A percentile compares a stretch with the other conserved stretches of the same genome.
Evolutionary conservation across 2,329 filamentous ascomycete genomes (phyloP).

Genomic region (Pezicula rhizophila): DNA sequence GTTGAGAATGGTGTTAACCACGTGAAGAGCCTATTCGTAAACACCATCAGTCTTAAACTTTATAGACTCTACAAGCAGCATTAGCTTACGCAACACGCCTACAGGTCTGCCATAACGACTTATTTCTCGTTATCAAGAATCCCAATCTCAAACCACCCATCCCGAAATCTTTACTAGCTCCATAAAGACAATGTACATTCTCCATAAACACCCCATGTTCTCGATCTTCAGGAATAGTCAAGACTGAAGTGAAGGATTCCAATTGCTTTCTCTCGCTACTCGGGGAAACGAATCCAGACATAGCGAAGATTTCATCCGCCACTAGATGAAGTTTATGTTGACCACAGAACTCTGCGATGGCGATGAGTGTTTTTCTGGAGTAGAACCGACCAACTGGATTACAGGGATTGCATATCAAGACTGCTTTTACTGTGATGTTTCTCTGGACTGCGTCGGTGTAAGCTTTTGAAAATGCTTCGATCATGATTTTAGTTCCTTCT

Average conservation of each 20-base stretch:
- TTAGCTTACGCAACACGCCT: constrained; percentile 15
- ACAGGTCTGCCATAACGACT: constrained; percentile 17
- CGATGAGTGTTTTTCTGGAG: constrained; percentile 15
- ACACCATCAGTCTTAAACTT: neutral
- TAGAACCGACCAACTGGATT: constrained; percentile 17
- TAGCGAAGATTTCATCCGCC: constrained; percentile 42
- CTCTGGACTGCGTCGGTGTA: constrained; percentile 22
- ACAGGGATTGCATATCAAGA: constrained; percentile 31
- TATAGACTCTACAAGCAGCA: neutral
- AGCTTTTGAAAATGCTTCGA: constrained; percentile 30
- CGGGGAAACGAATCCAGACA: constrained; percentile 30
- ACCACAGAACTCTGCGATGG: constrained; percentile 32
- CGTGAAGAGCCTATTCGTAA: neutral
- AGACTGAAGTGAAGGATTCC: constrained; percentile 38
- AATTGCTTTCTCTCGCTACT: constrained; percentile 17
- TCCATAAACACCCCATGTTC: constrained; percentile 36
- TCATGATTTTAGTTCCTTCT: neutral
- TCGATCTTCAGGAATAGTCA: constrained; percentile 34
- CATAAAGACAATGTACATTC: constrained; percentile 35
- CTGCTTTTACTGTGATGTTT: constrained; percentile 29
- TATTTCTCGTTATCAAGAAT: constrained; percentile 29
- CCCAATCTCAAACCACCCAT: constrained; percentile 35
- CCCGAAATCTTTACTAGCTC: constrained; percentile 32
- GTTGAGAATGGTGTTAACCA: neutral
- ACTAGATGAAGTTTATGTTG: constrained; percentile 37